Conservation (phyloP, 768 basidiomycete genomes). For the Chalciporus chontae region DNA sequence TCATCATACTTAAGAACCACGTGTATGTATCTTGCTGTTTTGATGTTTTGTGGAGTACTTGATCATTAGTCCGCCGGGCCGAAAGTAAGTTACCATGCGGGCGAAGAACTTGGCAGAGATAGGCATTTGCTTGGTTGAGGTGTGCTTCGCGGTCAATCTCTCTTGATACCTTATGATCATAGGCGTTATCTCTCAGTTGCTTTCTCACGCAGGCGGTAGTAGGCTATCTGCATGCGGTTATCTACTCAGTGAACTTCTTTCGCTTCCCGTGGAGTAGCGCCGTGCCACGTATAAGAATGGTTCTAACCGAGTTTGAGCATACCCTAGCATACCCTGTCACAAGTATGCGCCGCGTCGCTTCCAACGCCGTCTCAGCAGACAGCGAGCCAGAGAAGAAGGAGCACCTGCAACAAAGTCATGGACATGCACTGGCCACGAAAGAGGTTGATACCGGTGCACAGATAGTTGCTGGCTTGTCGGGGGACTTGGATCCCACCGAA, state of each 20-base stretch:
- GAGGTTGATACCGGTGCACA: constrained; percentile 63
- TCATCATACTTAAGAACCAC: neutral
- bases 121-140: neutral
- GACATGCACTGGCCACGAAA: constrained; percentile 34
- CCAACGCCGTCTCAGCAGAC: constrained; percentile 12
- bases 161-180: constrained; percentile 4
- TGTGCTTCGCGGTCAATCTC: neutral
- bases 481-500: constrained; percentile 49
- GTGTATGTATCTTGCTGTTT: neutral
- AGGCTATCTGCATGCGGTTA: neutral
- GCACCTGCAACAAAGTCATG: constrained; percentile 11
- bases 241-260: neutral
- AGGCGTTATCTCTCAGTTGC: constrained; percentile 5
- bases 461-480: constrained; percentile 44
- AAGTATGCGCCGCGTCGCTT: constrained; percentile 3
- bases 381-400: constrained; percentile 9
- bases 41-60: neutral
- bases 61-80: neutral
- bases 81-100: neutral
- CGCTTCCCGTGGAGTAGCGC: neutral
- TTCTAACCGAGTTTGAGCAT: neutral
- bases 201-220: constrained; percentile 9
- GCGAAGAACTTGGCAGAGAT: neutral
- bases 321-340: neutral
- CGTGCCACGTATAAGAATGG: constrained; percentile 7